phyloP scores from a whole-genome alignment of 371 early-diverging fungal species.

The Homolaphlyctis polyrhiza region DNA sequence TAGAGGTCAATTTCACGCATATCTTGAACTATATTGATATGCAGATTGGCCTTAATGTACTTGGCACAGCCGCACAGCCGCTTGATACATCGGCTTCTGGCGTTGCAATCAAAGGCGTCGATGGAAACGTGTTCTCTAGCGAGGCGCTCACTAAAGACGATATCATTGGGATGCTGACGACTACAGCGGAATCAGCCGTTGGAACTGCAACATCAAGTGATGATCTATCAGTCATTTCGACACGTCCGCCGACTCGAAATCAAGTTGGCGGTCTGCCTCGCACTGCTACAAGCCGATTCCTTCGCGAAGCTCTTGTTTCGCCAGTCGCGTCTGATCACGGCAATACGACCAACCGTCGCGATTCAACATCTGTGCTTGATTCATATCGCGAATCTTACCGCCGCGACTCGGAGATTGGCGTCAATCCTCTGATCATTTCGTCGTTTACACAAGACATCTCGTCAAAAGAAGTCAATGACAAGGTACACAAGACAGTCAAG shows the following conservation, averaged over 20 bases:
- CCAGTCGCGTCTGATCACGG: background rate
- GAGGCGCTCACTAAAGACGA: conserved; percentile 18
- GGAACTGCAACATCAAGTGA: background rate
- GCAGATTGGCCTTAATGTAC: conserved; percentile 21
- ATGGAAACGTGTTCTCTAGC: conserved; percentile 15
- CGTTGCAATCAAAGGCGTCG: background rate
- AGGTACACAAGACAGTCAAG: conserved; percentile 18
- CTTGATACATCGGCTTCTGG: conserved; percentile 17
- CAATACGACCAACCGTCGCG: background rate
- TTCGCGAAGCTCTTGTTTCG: background rate
- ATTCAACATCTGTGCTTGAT: background rate
- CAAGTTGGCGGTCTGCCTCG: background rate
- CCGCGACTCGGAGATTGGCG: conserved; percentile 1
- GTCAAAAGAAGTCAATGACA: conserved; percentile 20
- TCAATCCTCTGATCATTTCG: background rate
- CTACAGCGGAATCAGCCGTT: background rate
- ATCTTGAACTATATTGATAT: conserved; percentile 28
- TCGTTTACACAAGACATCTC: background rate
- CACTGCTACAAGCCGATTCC: background rate
- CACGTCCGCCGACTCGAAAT: background rate
- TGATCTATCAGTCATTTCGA: background rate
- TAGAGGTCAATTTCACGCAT: conserved; percentile 20
- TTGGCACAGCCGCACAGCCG: conserved; percentile 24
- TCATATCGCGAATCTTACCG: background rate
- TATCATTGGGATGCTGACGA: conserved; percentile 25